Conservation (phyloP, 345 rosid species). For the Lepidium didymum region DNA sequence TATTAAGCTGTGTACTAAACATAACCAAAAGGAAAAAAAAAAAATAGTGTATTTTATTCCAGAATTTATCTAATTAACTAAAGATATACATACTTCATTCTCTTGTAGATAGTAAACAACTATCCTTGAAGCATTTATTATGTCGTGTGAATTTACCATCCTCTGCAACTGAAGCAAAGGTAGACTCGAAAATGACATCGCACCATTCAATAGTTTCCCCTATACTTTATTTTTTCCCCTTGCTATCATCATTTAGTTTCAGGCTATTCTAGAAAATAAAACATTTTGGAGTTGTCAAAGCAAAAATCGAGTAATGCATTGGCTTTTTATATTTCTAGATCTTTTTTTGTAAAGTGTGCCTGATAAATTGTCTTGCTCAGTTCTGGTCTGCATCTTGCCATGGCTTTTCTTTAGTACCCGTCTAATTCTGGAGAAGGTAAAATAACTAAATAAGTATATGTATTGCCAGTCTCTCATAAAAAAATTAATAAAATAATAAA, state of each 20-base stretch:
- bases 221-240: not conserved
- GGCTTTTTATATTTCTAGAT: not conserved
- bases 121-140: not conserved
- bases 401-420: too few relatives aligned
- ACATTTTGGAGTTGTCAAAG: not conserved
- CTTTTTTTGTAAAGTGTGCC: not conserved
- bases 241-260: not conserved
- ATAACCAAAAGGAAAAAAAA: not conserved
- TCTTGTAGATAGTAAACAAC: not conserved
- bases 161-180: conserved; percentile 30
- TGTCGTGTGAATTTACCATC: conserved; percentile 4
- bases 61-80: not conserved
- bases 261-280: not conserved
- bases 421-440: too few relatives aligned
- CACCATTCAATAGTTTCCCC: conserved; percentile 11
- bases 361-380: too few relatives aligned
- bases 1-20: not conserved
- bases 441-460: too few relatives aligned
- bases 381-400: too few relatives aligned
- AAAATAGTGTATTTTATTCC: not conserved
- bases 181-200: conserved; percentile 13
- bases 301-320: not conserved
- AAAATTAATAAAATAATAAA: too few relatives aligned
- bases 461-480: too few relatives aligned
- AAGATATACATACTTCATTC: not conserved